phyloP scores from a whole-genome alignment of 805 yeast genomes.

The Wickerhamomyces strasburgensis region DNA sequence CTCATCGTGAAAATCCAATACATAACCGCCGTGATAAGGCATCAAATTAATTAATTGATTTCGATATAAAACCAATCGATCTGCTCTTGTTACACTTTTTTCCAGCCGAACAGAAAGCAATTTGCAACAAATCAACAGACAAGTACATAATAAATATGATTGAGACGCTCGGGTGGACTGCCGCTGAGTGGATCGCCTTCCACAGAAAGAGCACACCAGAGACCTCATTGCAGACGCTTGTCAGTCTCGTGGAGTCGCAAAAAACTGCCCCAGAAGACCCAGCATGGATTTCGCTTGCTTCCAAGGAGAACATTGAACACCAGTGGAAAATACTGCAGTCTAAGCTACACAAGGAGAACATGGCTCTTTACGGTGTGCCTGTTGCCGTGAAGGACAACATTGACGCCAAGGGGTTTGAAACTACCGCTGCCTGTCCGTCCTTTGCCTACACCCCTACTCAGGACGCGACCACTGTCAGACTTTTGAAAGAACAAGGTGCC shows the following conservation, averaged over 20 bases:
- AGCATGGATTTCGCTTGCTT: slow-evolving; percentile 86
- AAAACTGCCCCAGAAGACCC: slow-evolving; percentile 52
- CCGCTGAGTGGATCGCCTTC: slow-evolving; percentile 69
- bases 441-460: slow-evolving; percentile 60
- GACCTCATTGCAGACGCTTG: slow-evolving; percentile 49
- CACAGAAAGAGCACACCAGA: slow-evolving; percentile 59
- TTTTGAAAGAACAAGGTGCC: slow-evolving; percentile 87
- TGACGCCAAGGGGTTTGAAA: slow-evolving; percentile 73
- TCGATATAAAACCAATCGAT: too few species aligned
- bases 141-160: slow-evolving; percentile 8
- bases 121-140: background rate
- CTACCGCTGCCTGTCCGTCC: slow-evolving; percentile 96
- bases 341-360: slow-evolving; percentile 42
- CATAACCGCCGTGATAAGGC: too few species aligned
- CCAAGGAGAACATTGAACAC: slow-evolving; percentile 54
- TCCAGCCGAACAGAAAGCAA: too few species aligned
- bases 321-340: slow-evolving; percentile 79
- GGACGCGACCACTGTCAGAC: slow-evolving; percentile 71
- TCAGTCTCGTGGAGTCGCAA: slow-evolving; percentile 43
- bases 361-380: slow-evolving; percentile 90
- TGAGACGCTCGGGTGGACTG: slow-evolving; percentile 63
- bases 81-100: too few species aligned
- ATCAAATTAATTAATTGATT: too few species aligned
- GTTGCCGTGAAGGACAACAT: slow-evolving; percentile 93
- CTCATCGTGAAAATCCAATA: too few species aligned